Evolutionary conservation across 2,329 filamentous ascomycete species (phyloP).

Genomic region (Sporothrix schenckii): DNA sequence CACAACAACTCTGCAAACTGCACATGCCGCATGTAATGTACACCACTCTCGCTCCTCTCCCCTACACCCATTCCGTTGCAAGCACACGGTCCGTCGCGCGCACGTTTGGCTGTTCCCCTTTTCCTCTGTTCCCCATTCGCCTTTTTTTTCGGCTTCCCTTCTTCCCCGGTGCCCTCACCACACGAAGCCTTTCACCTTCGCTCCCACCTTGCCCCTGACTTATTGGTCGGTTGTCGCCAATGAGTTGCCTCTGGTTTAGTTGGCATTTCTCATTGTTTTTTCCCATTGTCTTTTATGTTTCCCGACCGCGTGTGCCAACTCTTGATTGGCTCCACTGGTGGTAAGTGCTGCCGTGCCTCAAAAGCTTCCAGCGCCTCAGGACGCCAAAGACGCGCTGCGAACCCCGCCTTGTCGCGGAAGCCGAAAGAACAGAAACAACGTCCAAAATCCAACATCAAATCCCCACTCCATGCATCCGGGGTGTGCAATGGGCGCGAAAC

Average conservation of each 20-base stretch:
- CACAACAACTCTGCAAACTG: neutral
- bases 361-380: neutral
- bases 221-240: neutral
- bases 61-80: conserved; percentile 13
- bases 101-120: neutral
- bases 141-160: too few relatives aligned
- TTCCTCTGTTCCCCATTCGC: neutral
- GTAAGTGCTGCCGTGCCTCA: conserved; percentile 7
- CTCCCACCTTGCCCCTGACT: neutral
- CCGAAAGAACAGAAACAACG: neutral
- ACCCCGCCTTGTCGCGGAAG: conserved; percentile 26
- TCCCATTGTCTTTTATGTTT: neutral
- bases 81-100: conserved; percentile 11
- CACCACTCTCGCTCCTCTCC: conserved; percentile 15
- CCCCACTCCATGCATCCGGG: neutral
- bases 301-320: neutral
- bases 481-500: conserved; percentile 8
- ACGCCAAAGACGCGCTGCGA: conserved; percentile 25
- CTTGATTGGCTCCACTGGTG: neutral
- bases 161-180: neutral
- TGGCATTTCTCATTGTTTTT: too few relatives aligned
- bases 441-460: neutral
- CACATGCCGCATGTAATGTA: too few relatives aligned
- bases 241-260: neutral
- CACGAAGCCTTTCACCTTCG: neutral